Conservation (phyloP, 352 stramenopile genomes). For the Pythium inflatum region DNA sequence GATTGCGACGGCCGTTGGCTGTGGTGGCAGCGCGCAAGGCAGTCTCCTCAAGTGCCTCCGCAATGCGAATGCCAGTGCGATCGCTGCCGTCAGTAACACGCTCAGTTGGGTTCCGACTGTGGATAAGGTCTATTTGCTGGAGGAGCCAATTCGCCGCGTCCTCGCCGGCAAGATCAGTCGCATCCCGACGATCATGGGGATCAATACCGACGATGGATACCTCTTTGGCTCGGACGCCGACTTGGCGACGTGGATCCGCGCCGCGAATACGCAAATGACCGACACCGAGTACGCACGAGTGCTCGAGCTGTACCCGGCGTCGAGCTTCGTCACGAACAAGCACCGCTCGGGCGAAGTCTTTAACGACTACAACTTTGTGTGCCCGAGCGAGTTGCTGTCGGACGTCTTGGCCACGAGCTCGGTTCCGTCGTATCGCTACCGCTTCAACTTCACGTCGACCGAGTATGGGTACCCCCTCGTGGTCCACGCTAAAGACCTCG, state of each 20-base stretch:
- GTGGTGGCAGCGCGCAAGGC: background rate
- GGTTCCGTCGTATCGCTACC: conserved; percentile 20
- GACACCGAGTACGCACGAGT: conserved; percentile 2
- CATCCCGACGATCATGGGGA: background rate
- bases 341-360: conserved; percentile 15
- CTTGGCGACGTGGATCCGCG: background rate
- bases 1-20: background rate
- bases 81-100: background rate
- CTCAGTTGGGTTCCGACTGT: background rate
- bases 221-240: background rate
- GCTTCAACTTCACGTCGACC: conserved; percentile 15
- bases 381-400: conserved; percentile 6
- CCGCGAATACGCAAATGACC: background rate
- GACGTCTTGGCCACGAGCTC: background rate
- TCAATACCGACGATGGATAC: background rate
- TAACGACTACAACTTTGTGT: conserved; percentile 12
- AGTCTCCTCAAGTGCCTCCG: background rate
- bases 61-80: background rate
- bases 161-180: background rate
- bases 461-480: background rate
- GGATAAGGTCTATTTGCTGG: background rate
- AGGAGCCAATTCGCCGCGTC: background rate
- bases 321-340: background rate
- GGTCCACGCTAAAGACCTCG: conserved; percentile 7
- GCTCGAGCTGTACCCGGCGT: conserved; percentile 4